phyloP scores from a whole-genome alignment of 2,329 filamentous ascomycete species.

The Metarhizium rileyi region DNA sequence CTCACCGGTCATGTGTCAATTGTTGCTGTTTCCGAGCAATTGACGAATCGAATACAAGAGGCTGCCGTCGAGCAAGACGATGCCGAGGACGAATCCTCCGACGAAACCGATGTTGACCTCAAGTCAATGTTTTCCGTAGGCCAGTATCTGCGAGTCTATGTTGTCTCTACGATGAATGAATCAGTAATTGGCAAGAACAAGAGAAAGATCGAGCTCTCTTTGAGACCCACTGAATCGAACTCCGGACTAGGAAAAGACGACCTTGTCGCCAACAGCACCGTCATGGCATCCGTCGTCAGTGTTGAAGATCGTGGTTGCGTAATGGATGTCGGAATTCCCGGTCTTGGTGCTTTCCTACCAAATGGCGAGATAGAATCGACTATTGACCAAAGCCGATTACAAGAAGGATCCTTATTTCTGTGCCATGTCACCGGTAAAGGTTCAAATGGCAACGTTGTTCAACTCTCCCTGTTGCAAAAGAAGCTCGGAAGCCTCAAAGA shows the following conservation, averaged over 20 bases:
- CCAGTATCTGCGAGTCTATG: conserved; percentile 79
- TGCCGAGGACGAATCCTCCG: conserved; percentile 36
- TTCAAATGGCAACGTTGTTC: conserved; percentile 72
- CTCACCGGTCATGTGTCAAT: conserved; percentile 82
- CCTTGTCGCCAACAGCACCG: conserved; percentile 61
- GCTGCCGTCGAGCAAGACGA: conserved; percentile 47
- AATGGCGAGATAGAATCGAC: conserved; percentile 67
- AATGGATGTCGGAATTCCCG: conserved; percentile 77
- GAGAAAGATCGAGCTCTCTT: conserved; percentile 76
- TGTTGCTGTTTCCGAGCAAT: conserved; percentile 75
- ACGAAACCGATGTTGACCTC: conserved; percentile 58
- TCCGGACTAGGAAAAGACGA: conserved; percentile 62
- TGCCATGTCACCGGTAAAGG: conserved; percentile 70
- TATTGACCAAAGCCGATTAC: conserved; percentile 56
- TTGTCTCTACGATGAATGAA: conserved; percentile 68
- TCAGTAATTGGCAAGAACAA: conserved; percentile 53
- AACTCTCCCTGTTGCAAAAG: conserved; percentile 66
- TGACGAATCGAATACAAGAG: conserved; percentile 68
- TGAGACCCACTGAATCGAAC: conserved; percentile 73
- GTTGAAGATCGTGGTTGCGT: conserved; percentile 94
- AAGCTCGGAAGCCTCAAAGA: conserved; percentile 59
- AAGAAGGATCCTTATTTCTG: conserved; percentile 76
- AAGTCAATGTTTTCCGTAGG: conserved; percentile 68
- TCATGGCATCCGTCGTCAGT: conserved; percentile 82
- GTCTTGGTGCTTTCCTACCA: conserved; percentile 73